Base-by-base conservation (phyloP, 2,329 filamentous ascomycete species). In the Nemania sp. region DNA sequence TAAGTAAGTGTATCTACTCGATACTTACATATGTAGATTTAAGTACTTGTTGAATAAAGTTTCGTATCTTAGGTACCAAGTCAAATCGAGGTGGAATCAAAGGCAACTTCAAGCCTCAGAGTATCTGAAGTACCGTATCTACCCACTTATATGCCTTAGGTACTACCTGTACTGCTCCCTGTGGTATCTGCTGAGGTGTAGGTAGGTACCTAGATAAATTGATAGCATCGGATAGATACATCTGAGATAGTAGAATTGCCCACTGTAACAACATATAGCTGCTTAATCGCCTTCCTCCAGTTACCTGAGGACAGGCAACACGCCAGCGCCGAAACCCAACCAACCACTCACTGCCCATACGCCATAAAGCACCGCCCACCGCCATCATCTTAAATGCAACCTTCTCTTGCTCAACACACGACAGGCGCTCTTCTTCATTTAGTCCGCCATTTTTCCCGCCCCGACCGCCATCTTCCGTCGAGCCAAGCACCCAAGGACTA, bases 311-410 rank as follows among this genome's bases (percentile, higher is more conserved):
- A 29, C 25, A 29, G 7, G 25, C 4, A 2, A 39, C 35, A 39
- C 46, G 48, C 59, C 58, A 48, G 43, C 29, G 49, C 43, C 48
- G 47, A 49, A 57, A 45, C 25, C 43, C 46, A 37, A 20, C 20
- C 25, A 21, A 21, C 39, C 46, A 37, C 37, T 29, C 17, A n/a
- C 18, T 39, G 34, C 37, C 43, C 52, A 57, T 57, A 57, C 52
- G 34, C 35, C 35, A 39, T 25, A 42, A 42, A 46, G 43, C 46
- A 57, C 47, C 45, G 35, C 37, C 45, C 47, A 52, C 50, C 54
- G 54, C 59, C 58, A 57, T 53, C 48, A 46, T 35, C 42, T 48
- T 20, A 18, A 48, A 60, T 37, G 53, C 42, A 52, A 45, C 45
- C 51, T 43, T 40, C 18, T 46, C 52, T 45, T 29, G 6, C 34